Conservation (phyloP, 768 basidiomycete genomes). For the Tylopilus sp. region DNA sequence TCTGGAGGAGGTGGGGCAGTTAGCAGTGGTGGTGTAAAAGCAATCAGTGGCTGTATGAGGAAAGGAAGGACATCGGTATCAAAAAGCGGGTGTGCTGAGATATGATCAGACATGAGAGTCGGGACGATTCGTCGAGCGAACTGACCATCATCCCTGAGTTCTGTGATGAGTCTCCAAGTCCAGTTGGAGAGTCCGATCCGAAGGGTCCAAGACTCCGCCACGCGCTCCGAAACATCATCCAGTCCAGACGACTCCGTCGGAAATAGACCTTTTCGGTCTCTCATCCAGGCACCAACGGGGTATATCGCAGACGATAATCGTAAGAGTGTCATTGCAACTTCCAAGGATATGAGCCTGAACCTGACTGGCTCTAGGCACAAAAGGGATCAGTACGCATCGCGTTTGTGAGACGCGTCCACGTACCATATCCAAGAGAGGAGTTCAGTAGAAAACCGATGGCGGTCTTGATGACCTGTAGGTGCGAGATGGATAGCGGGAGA, state of each 20-base stretch:
- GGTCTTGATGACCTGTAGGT: conserved; percentile 73
- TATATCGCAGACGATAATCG: conserved; percentile 67
- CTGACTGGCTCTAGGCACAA: conserved; percentile 61
- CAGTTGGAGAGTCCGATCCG: conserved; percentile 66
- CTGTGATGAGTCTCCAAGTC: conserved; percentile 75
- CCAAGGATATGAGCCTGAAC: conserved; percentile 61
- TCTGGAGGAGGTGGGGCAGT: conserved; percentile 35
- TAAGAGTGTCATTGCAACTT: conserved; percentile 65
- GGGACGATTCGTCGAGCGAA: conserved; percentile 9
- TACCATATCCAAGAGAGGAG: conserved; percentile 73
- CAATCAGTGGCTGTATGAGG: conserved; percentile 53
- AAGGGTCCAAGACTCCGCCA: conserved; percentile 60
- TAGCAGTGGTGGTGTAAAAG: conserved; percentile 56
- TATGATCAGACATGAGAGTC: conserved; percentile 1
- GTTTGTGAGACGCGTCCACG: conserved; percentile 18
- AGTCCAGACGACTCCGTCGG: conserved; percentile 17
- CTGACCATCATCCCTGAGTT: conserved; percentile 69
- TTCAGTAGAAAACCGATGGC: conserved; percentile 79
- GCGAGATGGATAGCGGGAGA: conserved; percentile 50
- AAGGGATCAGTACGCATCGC: neutral
- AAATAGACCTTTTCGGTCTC: conserved; percentile 18
- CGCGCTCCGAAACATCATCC: conserved; percentile 22
- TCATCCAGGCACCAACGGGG: conserved; percentile 68
- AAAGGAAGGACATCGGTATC: conserved; percentile 61
- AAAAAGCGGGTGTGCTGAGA: conserved; percentile 53